phyloP scores from a whole-genome alignment of 179 eudicot species.

The Nepenthes alata region DNA sequence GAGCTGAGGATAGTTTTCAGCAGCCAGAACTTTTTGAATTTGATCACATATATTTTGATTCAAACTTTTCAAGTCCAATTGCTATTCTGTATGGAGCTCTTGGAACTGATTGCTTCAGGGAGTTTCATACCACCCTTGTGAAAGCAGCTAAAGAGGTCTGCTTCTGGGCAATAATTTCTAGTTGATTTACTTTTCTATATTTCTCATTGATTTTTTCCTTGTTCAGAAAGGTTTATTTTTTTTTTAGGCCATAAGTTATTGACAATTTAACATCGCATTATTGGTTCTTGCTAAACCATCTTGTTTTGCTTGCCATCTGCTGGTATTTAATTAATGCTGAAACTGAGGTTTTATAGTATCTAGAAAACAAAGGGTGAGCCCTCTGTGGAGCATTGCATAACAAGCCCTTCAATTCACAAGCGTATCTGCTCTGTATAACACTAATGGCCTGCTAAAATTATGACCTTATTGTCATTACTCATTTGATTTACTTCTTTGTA shows the following conservation, averaged over 20 bases:
- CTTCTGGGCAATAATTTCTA: background rate
- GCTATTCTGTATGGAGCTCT: constrained; percentile 92
- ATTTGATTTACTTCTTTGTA: too few relatives aligned
- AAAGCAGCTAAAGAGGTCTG: constrained; percentile 76
- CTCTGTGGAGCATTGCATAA: too few relatives aligned
- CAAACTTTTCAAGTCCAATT: constrained; percentile 57
- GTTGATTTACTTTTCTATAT: background rate
- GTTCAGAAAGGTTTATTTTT: background rate
- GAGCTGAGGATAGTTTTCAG: constrained; percentile 50
- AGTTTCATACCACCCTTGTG: constrained; percentile 56
- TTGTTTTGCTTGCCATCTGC: too few relatives aligned
- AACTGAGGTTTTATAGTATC: too few relatives aligned
- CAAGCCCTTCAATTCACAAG: too few relatives aligned
- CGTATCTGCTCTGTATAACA: too few relatives aligned
- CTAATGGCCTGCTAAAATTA: too few relatives aligned
- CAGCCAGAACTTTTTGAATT: constrained; percentile 86
- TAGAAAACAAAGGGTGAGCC: too few relatives aligned
- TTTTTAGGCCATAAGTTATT: background rate
- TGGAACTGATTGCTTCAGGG: constrained; percentile 71
- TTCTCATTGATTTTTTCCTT: background rate
- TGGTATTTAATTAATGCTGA: too few relatives aligned
- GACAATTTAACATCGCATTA: background rate
- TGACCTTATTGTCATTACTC: too few relatives aligned
- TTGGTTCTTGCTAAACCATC: too few relatives aligned
- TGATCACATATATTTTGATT: constrained; percentile 66